phyloP scores from a whole-genome alignment of 2,329 filamentous ascomycete genomes.

The Whalleya microplaca region DNA sequence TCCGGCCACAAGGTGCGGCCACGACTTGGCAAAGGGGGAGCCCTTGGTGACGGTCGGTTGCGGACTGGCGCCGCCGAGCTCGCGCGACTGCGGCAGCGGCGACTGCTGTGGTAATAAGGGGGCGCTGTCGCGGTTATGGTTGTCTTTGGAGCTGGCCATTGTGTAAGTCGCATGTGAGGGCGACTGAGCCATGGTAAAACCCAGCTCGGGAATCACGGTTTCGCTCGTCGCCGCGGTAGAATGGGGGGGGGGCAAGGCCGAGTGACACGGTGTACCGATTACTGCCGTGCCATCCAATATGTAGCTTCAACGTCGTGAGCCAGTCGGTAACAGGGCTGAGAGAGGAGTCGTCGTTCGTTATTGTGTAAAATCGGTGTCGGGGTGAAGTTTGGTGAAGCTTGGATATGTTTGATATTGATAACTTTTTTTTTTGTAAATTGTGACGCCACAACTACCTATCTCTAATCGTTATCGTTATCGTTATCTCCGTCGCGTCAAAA shows the following conservation, averaged over 20 bases:
- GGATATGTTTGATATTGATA: neutral
- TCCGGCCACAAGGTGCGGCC: constrained; percentile 90
- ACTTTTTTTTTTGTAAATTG: constrained; percentile 11
- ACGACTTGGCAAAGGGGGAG: constrained; percentile 71
- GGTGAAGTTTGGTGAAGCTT: neutral
- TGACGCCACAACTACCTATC: constrained; percentile 15
- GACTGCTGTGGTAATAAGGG: constrained; percentile 27
- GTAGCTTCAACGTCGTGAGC: no score
- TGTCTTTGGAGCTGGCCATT: constrained; percentile 28
- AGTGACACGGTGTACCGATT: neutral
- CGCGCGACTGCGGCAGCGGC: constrained; percentile 60
- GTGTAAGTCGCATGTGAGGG: constrained; percentile 26
- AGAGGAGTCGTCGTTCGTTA: no score
- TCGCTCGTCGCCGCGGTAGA: constrained; percentile 4
- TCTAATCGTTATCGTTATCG: constrained; percentile 11
- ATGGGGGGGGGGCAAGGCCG: neutral
- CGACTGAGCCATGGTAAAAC: constrained; percentile 21
- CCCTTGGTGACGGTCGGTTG: constrained; percentile 45
- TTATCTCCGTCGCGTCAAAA: constrained; percentile 12
- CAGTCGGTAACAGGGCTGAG: no score
- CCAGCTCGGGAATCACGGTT: constrained; percentile 4
- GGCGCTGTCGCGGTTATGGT: constrained; percentile 23
- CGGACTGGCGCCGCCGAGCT: constrained; percentile 61
- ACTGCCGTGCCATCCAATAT: neutral
- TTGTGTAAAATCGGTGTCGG: neutral